Evolutionary conservation across 2,329 filamentous ascomycete species (phyloP).

Genomic region (Penicillium sp.): DNA sequence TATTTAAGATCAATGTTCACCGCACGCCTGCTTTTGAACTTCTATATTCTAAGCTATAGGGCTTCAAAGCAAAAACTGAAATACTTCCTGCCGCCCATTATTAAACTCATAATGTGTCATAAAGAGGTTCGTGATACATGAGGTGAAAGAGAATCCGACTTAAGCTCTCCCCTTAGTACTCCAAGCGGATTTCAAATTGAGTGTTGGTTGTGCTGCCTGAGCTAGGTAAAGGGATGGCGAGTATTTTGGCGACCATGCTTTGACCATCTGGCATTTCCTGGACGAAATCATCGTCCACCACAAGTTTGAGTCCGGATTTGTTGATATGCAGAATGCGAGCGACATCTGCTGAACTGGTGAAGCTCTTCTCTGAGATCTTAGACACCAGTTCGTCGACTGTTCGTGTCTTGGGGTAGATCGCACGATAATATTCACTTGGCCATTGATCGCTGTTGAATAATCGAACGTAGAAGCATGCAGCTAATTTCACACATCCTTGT

Average conservation of each 20-base stretch:
- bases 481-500: constrained; percentile 56
- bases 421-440: constrained; percentile 69
- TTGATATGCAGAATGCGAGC: constrained; percentile 71
- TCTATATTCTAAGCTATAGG: too few relatives aligned
- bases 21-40: too few relatives aligned
- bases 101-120: too few relatives aligned
- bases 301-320: constrained; percentile 72
- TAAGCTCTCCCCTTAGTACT: too few relatives aligned
- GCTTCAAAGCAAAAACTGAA: too few relatives aligned
- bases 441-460: constrained; percentile 56
- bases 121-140: too few relatives aligned
- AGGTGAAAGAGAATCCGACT: too few relatives aligned
- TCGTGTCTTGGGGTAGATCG: constrained; percentile 78
- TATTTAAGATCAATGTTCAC: too few relatives aligned
- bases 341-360: constrained; percentile 71
- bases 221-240: not conserved
- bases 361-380: constrained; percentile 74
- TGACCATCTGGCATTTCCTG: constrained; percentile 80
- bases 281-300: constrained; percentile 86
- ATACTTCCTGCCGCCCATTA: too few relatives aligned
- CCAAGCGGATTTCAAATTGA: not conserved
- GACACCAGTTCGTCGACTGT: constrained; percentile 72
- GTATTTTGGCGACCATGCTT: constrained; percentile 76
- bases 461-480: constrained; percentile 76
- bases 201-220: not conserved